These are phyloP conservation scores for Dactylonectria estremocensis DNA, from an alignment of 2,329 filamentous ascomycete genomes.

Conservation along the genomic window DNA sequence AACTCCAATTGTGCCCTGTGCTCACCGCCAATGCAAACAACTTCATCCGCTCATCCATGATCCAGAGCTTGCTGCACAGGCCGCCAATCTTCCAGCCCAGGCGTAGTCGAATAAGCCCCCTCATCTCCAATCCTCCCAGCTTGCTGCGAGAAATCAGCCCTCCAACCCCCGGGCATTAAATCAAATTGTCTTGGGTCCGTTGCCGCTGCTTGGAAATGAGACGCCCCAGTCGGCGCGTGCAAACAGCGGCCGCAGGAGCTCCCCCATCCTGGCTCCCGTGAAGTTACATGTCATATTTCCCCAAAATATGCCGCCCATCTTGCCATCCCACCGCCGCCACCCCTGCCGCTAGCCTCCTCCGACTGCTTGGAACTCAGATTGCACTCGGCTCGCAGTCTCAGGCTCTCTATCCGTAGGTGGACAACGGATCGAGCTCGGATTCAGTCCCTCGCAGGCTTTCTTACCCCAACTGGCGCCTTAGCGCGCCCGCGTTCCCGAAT, in stretches of 20 bases:
- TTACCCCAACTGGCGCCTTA: constrained; percentile 26
- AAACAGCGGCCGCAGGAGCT: constrained; percentile 47
- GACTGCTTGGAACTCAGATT: constrained; percentile 46
- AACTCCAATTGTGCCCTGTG: constrained; percentile 8
- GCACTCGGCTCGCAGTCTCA: constrained; percentile 42
- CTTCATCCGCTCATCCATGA: neutral
- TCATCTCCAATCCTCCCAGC: neutral
- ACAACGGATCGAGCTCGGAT: constrained; percentile 38
- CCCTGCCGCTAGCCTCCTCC: constrained; percentile 39
- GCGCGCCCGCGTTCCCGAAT: constrained; percentile 31
- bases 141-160: too few species aligned
- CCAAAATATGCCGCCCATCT: constrained; percentile 39
- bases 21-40: constrained; percentile 24
- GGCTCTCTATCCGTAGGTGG: constrained; percentile 32
- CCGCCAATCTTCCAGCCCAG: neutral
- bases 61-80: neutral
- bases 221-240: constrained; percentile 38
- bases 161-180: constrained; percentile 12
- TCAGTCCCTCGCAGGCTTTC: constrained; percentile 30
- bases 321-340: constrained; percentile 13
- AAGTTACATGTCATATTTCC: constrained; percentile 46
- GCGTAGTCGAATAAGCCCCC: constrained; percentile 2
- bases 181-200: constrained; percentile 22
- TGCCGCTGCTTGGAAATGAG: constrained; percentile 39
- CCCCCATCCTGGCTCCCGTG: constrained; percentile 33